A percentile compares a stretch with the other conserved stretches of the same genome.
These are phyloP conservation scores for Pseudogymnoascus sp. DNA, from an alignment of 2,329 filamentous ascomycete species.

Conservation along the genomic window DNA sequence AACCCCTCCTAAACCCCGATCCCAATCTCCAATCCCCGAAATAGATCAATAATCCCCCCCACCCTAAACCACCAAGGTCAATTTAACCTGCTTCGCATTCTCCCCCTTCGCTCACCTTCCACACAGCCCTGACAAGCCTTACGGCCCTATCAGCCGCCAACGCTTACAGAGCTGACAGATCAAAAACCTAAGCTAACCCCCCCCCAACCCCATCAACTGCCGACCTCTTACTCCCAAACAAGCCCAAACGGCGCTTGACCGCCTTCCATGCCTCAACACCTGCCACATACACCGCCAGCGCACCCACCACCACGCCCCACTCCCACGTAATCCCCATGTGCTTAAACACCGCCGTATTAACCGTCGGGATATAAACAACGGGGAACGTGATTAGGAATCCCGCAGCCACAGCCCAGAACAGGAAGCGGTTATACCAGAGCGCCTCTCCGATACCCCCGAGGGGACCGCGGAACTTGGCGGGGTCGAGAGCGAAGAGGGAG, in stretches of 20 bases:
- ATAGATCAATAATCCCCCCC: not conserved
- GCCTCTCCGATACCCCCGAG: constrained; percentile 47
- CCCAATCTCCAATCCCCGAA: constrained; percentile 1
- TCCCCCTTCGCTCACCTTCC: not conserved
- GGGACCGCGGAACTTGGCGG: constrained; percentile 42
- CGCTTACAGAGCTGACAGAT: not conserved
- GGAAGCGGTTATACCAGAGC: constrained; percentile 62
- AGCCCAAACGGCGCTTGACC: constrained; percentile 44
- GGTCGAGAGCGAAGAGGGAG: constrained; percentile 62
- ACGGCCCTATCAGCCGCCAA: not conserved
- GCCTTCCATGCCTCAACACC: constrained; percentile 67
- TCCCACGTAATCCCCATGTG: constrained; percentile 64
- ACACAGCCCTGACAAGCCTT: not conserved
- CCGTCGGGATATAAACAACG: constrained; percentile 59
- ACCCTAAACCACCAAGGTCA: not conserved
- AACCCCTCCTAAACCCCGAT: not conserved
- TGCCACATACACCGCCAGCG: constrained; percentile 52
- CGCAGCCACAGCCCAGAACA: constrained; percentile 56
- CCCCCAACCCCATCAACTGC: not conserved
- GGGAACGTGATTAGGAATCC: constrained; percentile 56
- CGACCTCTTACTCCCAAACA: not conserved
- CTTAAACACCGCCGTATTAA: constrained; percentile 63
- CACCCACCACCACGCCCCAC: constrained; percentile 61
- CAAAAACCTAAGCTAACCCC: not conserved
- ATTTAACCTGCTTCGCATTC: not conserved